phyloP scores from a whole-genome alignment of 2,329 filamentous ascomycete species.

The Dissoconium aciculare region DNA sequence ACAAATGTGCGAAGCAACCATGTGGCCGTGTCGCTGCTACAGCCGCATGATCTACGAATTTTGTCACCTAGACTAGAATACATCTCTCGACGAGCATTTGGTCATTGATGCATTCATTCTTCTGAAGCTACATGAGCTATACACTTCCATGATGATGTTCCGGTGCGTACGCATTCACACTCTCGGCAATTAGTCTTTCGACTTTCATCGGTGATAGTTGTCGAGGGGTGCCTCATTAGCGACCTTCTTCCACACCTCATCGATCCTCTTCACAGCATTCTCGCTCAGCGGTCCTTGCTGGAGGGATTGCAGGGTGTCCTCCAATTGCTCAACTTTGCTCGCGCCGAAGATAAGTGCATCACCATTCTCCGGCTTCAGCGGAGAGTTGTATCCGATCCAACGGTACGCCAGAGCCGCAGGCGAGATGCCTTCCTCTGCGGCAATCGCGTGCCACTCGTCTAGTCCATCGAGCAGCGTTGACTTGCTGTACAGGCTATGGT shows the following conservation, averaged over 20 bases:
- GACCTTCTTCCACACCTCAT: constrained; percentile 23
- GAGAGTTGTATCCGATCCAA: constrained; percentile 29
- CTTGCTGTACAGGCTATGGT: constrained; percentile 25
- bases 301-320: constrained; percentile 21
- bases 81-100: no score
- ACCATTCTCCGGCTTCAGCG: constrained; percentile 24
- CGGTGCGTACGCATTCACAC: no score
- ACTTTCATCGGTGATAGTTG: constrained; percentile 15
- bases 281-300: constrained; percentile 21
- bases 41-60: no score
- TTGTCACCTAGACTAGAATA: no score
- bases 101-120: no score
- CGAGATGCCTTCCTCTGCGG: constrained; percentile 25
- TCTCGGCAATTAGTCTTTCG: no score
- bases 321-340: constrained; percentile 19
- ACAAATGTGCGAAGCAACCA: no score
- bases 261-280: constrained; percentile 20
- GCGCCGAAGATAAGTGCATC: constrained; percentile 31
- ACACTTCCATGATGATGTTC: no score
- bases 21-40: no score
- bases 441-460: constrained; percentile 27
- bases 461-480: constrained; percentile 25
- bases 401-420: constrained; percentile 31
- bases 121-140: no score
- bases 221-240: constrained; percentile 24